Evolutionary conservation across 202 grass and related monocot species (phyloP).

Genomic region (Musa balbisiana): DNA sequence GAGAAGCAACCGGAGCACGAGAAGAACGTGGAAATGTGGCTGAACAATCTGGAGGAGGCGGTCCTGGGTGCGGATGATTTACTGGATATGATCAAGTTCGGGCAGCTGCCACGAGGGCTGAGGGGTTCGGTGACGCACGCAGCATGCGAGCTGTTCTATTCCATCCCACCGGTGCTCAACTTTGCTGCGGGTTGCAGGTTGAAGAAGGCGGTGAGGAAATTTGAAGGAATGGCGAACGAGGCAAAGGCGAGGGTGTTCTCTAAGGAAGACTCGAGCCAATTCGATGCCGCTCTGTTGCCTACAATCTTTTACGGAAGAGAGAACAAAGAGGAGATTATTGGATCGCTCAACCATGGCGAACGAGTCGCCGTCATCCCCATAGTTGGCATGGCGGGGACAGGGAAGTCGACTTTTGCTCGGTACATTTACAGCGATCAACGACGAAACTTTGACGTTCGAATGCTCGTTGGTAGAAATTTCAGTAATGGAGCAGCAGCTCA

Average conservation of each 20-base stretch:
- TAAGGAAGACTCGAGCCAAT: neutral
- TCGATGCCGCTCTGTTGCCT: neutral
- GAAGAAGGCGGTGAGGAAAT: neutral
- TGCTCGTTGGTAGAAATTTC: neutral
- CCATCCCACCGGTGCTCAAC: neutral
- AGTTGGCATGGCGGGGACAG: neutral
- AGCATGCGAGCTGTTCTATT: neutral
- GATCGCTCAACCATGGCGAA: neutral
- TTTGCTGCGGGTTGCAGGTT: neutral
- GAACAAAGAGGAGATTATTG: neutral
- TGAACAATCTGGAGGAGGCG: neutral
- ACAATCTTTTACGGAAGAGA: neutral
- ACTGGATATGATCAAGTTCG: slow-evolving; percentile 1
- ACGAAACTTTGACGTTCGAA: neutral
- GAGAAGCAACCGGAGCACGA: neutral
- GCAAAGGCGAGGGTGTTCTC: neutral
- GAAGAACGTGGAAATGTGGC: neutral
- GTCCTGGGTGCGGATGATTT: neutral
- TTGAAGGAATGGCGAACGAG: neutral
- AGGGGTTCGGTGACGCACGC: neutral
- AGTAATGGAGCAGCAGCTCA: neutral
- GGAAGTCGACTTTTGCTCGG: neutral
- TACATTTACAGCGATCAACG: neutral
- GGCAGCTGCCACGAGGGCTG: neutral
- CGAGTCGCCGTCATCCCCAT: neutral